Conservation (phyloP, 192 early-diverging fungal genomes). For the Podila clonocystis region DNA sequence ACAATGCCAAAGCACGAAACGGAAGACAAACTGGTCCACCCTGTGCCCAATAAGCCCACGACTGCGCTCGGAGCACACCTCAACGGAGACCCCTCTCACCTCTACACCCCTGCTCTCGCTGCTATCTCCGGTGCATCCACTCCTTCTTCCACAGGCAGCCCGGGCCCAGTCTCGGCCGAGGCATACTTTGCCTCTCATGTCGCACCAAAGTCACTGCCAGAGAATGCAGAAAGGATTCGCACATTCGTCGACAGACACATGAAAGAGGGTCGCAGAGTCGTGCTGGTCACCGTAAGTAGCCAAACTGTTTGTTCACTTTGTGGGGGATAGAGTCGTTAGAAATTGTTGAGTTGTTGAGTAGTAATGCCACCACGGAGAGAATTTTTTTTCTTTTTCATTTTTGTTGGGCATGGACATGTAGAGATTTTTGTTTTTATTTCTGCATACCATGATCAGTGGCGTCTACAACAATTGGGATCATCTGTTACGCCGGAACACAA, state of each 20-base stretch:
- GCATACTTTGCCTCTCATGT: slow-evolving; percentile 79
- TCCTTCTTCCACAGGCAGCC: slow-evolving; percentile 29
- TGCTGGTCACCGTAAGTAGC: slow-evolving; percentile 82
- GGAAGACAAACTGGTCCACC: slow-evolving; percentile 16
- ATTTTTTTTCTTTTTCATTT: too few species aligned
- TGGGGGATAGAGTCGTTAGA: not conserved
- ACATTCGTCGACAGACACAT: slow-evolving; percentile 69
- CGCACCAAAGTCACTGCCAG: slow-evolving; percentile 70
- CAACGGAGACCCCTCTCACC: slow-evolving; percentile 6
- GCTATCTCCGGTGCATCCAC: slow-evolving; percentile 24
- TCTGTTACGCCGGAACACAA: too few species aligned
- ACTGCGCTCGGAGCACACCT: slow-evolving; percentile 8
- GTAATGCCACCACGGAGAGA: too few species aligned
- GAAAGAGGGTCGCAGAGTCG: slow-evolving; percentile 67
- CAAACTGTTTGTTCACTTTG: not conserved
- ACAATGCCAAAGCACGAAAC: not conserved
- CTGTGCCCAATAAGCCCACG: slow-evolving; percentile 18
- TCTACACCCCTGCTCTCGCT: not conserved
- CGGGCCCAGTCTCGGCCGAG: slow-evolving; percentile 58
- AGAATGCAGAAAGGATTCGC: slow-evolving; percentile 63
- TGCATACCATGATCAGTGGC: too few species aligned
- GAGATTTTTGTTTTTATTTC: too few species aligned
- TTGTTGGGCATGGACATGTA: too few species aligned
- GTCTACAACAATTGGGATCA: too few species aligned
- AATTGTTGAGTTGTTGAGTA: not conserved